Base-by-base conservation (phyloP, 768 basidiomycete species). In the Royoungia palumana region DNA sequence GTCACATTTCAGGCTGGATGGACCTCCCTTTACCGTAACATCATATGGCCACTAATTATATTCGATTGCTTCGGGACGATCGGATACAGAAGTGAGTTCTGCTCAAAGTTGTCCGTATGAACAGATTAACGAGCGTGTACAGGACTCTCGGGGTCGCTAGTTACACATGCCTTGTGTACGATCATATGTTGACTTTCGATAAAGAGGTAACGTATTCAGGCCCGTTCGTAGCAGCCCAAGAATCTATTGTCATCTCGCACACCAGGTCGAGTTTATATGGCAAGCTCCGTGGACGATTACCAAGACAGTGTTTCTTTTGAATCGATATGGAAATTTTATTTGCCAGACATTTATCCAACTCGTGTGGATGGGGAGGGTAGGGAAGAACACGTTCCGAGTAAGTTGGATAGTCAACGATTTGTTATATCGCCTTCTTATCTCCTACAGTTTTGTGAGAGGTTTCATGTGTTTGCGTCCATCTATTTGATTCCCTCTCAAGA, bases 111-210 rank as follows among this genome's bases (percentile, higher is more conserved):
- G 30, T 5, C 28, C 14, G 32, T 14, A 6, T 16, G 32, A 32
- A 14, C 6, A 16, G 14, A 32, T 32, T 32, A 32, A 6, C 16
- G 5, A 32, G 2, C 5, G 16, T 32, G 13, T 32, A 16, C 14
- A 32, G 32, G 32, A 32, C 32, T 32, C 32, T 32, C 13, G 16
- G 32, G 14, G 32, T 62, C 38, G 41, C 57, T 38, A 66, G 64
- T 19, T 35, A 40, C 20, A 40, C 61, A 16, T 32, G 66, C 3
- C 61, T 66, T 6, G 34, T 57, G 7, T 64, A 65, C 17, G 64
- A 66, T 30, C 57, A 64, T 44, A 12, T 66, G 39, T 41, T 66
- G 1, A 68, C 66, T 16, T 6, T 66, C 35, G 32, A 32, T 14
- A 32, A 16, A 32, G 32, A 32, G 32, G 32, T 32, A 32, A 28